phyloP scores from a whole-genome alignment of 768 basidiomycete species.

The Zangia roseola region DNA sequence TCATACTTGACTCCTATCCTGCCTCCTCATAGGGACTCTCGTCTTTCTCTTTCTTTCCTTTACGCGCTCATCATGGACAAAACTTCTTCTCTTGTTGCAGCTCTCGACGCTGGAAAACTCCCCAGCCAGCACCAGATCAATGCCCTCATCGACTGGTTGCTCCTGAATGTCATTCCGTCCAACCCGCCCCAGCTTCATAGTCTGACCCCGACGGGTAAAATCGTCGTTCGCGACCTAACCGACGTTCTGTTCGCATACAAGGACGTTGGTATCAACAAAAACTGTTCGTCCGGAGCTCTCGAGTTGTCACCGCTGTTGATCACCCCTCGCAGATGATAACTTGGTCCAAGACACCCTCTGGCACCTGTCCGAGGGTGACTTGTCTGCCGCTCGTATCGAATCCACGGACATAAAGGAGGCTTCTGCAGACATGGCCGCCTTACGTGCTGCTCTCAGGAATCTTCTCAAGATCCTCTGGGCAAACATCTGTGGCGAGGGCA shows the following conservation, averaged over 20 bases:
- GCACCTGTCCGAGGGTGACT: slow-evolving; percentile 58
- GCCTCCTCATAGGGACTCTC: too few species aligned
- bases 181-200: slow-evolving; percentile 38
- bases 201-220: slow-evolving; percentile 55
- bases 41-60: not conserved
- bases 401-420: slow-evolving; percentile 44
- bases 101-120: slow-evolving; percentile 68
- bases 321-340: slow-evolving; percentile 49
- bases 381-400: slow-evolving; percentile 38
- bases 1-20: slow-evolving; percentile 17
- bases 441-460: slow-evolving; percentile 49
- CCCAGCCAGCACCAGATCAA: slow-evolving; percentile 60
- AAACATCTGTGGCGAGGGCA: slow-evolving; percentile 52
- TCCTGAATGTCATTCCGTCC: slow-evolving; percentile 44
- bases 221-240: slow-evolving; percentile 50
- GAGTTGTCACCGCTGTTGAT: not conserved
- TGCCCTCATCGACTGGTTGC: slow-evolving; percentile 53
- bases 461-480: slow-evolving; percentile 54
- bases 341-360: slow-evolving; percentile 64
- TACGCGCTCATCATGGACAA: slow-evolving; percentile 52
- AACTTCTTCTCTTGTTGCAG: slow-evolving; percentile 59
- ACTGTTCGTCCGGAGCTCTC: slow-evolving; percentile 38
- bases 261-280: slow-evolving; percentile 52
- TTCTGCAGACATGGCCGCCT: slow-evolving; percentile 45
- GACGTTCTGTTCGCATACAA: slow-evolving; percentile 60